These are phyloP conservation scores for Anthoceros angustus DNA, from an alignment of 225 moss, liverwort and hornwort genomes.

Conservation along the genomic window DNA sequence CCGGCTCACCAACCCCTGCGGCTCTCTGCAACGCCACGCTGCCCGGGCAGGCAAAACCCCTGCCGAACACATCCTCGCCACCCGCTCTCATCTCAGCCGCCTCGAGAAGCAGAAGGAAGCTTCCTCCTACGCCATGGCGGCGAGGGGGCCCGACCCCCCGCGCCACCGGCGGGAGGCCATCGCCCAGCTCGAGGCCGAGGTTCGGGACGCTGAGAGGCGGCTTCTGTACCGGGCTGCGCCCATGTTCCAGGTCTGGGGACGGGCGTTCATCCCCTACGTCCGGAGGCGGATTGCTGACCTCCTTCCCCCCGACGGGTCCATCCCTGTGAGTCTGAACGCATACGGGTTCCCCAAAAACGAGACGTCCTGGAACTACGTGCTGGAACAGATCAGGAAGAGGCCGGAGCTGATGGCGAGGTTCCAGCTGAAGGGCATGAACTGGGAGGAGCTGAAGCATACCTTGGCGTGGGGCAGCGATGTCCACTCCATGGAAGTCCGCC, in stretches of 20 bases:
- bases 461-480: too few species aligned
- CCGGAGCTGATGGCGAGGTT: too few species aligned
- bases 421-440: too few species aligned
- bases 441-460: too few species aligned
- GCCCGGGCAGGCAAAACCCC: too few species aligned
- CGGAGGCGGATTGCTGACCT: background rate
- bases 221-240: background rate
- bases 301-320: background rate
- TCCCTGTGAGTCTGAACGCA: background rate
- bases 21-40: too few species aligned
- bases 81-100: too few species aligned
- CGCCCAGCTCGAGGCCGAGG: background rate
- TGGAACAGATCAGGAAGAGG: too few species aligned
- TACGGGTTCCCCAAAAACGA: background rate
- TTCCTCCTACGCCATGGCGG: background rate
- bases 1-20: too few species aligned
- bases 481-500: too few species aligned
- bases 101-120: too few species aligned
- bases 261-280: conserved; percentile 4
- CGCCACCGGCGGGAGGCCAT: background rate
- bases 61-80: too few species aligned
- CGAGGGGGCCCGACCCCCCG: background rate
- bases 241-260: conserved; percentile 2
- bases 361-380: background rate
- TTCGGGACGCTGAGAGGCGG: background rate